Conservation (phyloP, 106 monocot genomes). For the Apostasia shenzhenica region DNA sequence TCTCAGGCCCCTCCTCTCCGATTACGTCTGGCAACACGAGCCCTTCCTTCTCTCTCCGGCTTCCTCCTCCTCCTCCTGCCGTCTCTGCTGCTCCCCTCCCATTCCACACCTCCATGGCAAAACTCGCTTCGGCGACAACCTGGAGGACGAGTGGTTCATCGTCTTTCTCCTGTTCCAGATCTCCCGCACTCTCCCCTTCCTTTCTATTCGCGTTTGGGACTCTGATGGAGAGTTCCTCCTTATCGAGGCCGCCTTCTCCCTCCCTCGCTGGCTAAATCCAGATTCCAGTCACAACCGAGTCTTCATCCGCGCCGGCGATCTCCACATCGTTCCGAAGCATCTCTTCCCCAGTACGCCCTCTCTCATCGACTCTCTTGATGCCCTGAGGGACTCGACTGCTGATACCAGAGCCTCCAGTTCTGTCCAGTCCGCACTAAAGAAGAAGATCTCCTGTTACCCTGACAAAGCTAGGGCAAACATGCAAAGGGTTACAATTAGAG, state of each 20-base stretch:
- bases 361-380: conserved; percentile 36
- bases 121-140: conserved; percentile 69
- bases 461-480: conserved; percentile 52
- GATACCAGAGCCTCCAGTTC: conserved; percentile 47
- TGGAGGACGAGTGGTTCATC: conserved; percentile 92
- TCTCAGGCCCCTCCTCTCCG: conserved; percentile 18
- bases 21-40: conserved; percentile 78
- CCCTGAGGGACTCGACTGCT: conserved; percentile 16
- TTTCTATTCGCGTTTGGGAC: conserved; percentile 63
- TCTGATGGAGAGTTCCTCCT: conserved; percentile 95
- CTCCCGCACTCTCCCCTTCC: conserved; percentile 34
- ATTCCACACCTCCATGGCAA: conserved; percentile 74
- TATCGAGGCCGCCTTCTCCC: conserved; percentile 76
- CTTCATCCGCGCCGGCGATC: conserved; percentile 55
- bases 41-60: conserved; percentile 45
- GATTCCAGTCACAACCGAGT: conserved; percentile 59
- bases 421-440: conserved; percentile 36
- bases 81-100: conserved; percentile 25
- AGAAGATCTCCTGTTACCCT: conserved; percentile 41
- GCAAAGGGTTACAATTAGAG: conserved; percentile 53
- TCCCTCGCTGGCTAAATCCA: conserved; percentile 77
- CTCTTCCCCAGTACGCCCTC: conserved; percentile 21
- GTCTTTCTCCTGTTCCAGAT: conserved; percentile 61
- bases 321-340: conserved; percentile 53
- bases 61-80: conserved; percentile 14